A percentile compares a stretch with the other conserved stretches of the same genome.
Evolutionary conservation across 192 early-diverging fungal genomes (phyloP).

Genomic region (Phlyctochytrium bullatum): DNA sequence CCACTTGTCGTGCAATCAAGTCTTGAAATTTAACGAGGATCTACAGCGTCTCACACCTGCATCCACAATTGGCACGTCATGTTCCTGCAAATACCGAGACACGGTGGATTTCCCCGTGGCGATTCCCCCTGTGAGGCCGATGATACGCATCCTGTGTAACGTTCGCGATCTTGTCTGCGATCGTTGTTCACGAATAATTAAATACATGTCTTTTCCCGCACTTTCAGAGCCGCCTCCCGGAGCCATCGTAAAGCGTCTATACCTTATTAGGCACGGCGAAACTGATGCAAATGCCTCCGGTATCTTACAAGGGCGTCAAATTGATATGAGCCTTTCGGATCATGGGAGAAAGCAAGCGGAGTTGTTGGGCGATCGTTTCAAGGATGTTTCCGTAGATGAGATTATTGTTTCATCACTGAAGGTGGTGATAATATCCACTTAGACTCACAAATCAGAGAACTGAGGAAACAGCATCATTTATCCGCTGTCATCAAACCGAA

Average conservation of each 20-base stretch:
- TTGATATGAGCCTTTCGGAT: slow-evolving; percentile 39
- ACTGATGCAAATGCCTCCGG: slow-evolving; percentile 44
- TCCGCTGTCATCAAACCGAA: slow-evolving; percentile 30
- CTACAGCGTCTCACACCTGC: too few species aligned
- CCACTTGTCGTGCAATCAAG: slow-evolving; percentile 81
- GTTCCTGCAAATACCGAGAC: slow-evolving; percentile 29
- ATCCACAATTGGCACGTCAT: slow-evolving; percentile 75
- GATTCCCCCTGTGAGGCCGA: slow-evolving; percentile 96
- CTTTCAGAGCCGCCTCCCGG: slow-evolving; percentile 14
- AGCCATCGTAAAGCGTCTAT: slow-evolving; percentile 44
- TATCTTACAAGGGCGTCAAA: slow-evolving; percentile 47
- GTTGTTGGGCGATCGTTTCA: not conserved
- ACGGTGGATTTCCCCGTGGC: slow-evolving; percentile 89
- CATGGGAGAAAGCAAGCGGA: slow-evolving; percentile 21
- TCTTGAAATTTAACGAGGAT: too few species aligned
- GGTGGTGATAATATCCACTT: slow-evolving; percentile 11
- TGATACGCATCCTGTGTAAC: slow-evolving; percentile 66
- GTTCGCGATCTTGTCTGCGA: not conserved
- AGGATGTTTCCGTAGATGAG: slow-evolving; percentile 31
- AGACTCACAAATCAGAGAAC: slow-evolving; percentile 31
- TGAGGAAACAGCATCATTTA: slow-evolving; percentile 29
- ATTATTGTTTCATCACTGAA: slow-evolving; percentile 42
- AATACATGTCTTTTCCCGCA: slow-evolving; percentile 17
- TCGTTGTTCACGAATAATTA: not conserved
- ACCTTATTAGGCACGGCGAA: slow-evolving; percentile 52